Evolutionary conservation across 2,329 filamentous ascomycete species (phyloP), one percentile per base, ranked within the genome.

Genomic region (Fusarium coffeatum): DNA sequence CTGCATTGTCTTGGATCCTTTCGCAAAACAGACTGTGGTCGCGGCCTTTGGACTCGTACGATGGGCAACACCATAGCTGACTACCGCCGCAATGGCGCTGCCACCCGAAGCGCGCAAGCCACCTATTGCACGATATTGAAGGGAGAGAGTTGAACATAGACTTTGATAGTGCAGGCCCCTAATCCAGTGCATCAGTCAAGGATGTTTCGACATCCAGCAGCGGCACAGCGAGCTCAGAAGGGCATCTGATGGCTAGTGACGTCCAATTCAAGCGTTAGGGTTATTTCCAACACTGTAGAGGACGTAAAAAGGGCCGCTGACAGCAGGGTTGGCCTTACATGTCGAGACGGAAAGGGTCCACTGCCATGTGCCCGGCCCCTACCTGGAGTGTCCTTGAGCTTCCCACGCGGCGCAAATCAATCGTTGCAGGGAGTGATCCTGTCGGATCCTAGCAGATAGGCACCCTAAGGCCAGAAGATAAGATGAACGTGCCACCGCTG

Each of bases 281-380:
- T 53, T 55, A 45, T 46, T 55, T 45, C 47, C 32, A 45, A 60
- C 55, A 59, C 43, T 60, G 64, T 59, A 60, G 56, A 41, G 48
- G 40, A 54, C 48, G 55, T 55, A 53, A 56, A 48, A 59, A 59
- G 58, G 61, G 45, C 66, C 57, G 59, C 62, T 65, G 61, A 59
- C 63, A 70, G 70, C 59, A 64, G 70, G 68, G 69, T 66, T 62
- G 61, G 60, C 59, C 58, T 42, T 72, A 64, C 66, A 69, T 67
- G 64, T 28, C 59, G 66, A 69, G 65, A 66, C 63, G 49, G 64
- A 48, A 55, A 59, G 54, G 66, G 70, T 64, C 68, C 73, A 74
- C 68, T 73, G 69, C 72, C 69, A 73, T 74, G 73, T 74, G 73
- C 70, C 68, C 57, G 50, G 65, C 59, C 65, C 62, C 63, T 72